Conservation (phyloP, 352 stramenopile species). For the Pythium dissotocum region DNA sequence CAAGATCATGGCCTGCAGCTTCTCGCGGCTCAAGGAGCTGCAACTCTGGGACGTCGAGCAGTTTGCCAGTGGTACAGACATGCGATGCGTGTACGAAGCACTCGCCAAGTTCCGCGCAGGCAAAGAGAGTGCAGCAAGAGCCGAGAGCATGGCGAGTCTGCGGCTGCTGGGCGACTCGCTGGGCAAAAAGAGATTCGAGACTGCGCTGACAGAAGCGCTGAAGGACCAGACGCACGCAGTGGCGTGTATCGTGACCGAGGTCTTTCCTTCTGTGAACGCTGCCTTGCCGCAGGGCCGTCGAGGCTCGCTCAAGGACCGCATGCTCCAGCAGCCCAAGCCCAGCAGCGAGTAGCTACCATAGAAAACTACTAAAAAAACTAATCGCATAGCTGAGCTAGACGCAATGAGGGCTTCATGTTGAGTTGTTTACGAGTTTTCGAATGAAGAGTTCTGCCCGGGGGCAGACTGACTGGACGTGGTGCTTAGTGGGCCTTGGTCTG, state of each 20-base stretch:
- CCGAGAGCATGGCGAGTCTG: constrained; percentile 44
- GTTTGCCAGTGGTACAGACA: constrained; percentile 13
- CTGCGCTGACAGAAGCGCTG: constrained; percentile 37
- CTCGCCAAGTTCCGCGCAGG: constrained; percentile 46
- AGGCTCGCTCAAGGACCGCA: constrained; percentile 24
- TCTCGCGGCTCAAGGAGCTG: constrained; percentile 30
- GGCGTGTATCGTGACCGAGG: constrained; percentile 45
- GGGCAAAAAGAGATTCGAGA: constrained; percentile 33
- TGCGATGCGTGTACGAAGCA: constrained; percentile 33
- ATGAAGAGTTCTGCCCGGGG: no score
- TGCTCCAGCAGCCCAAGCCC: constrained; percentile 12
- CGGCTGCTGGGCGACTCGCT: constrained; percentile 43
- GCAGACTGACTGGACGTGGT: no score
- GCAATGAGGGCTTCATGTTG: neutral
- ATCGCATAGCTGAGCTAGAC: no score
- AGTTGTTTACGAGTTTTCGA: neutral
- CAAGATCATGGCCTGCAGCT: constrained; percentile 37
- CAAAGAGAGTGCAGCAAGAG: constrained; percentile 49
- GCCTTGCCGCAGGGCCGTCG: neutral
- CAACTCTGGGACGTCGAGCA: constrained; percentile 7
- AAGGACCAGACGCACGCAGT: constrained; percentile 20
- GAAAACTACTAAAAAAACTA: neutral
- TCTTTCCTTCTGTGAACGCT: constrained; percentile 18
- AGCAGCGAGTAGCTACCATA: constrained; percentile 4
- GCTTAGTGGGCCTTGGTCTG: constrained; percentile 91